Conservation (phyloP, 2,329 filamentous ascomycete species). For the Penicillium sp. region DNA sequence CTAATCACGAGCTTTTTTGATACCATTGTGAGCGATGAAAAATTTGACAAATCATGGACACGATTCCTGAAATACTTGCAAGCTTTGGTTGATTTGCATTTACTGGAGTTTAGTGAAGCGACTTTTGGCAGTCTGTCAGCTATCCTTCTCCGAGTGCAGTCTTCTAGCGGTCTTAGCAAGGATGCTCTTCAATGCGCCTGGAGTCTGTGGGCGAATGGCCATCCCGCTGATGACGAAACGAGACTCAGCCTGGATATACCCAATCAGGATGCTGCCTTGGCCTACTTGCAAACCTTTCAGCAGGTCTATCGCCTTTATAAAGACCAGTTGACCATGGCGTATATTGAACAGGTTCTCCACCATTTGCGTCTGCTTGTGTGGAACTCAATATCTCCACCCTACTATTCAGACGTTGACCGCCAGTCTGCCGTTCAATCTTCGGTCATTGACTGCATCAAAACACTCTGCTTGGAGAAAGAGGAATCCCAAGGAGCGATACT, state of each 20-base stretch:
- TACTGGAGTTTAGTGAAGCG: constrained; percentile 69
- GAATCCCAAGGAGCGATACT: constrained; percentile 38
- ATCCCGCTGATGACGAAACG: constrained; percentile 52
- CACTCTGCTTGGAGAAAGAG: constrained; percentile 38
- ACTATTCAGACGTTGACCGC: constrained; percentile 41
- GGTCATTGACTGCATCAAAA: constrained; percentile 36
- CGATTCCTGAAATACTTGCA: constrained; percentile 69
- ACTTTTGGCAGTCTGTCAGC: constrained; percentile 65
- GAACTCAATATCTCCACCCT: constrained; percentile 56
- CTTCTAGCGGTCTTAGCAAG: constrained; percentile 43
- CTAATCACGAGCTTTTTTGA: constrained; percentile 75
- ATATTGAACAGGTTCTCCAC: constrained; percentile 65
- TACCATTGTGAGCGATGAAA: constrained; percentile 62
- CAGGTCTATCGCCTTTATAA: constrained; percentile 76
- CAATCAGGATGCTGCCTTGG: constrained; percentile 78
- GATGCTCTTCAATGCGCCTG: constrained; percentile 61
- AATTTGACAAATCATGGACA: constrained; percentile 72
- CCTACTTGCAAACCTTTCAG: constrained; percentile 73
- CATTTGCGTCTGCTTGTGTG: constrained; percentile 70
- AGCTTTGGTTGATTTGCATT: constrained; percentile 58
- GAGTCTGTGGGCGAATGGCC: constrained; percentile 65
- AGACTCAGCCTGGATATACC: constrained; percentile 50
- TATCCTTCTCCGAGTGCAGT: constrained; percentile 52
- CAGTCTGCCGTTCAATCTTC: constrained; percentile 37
- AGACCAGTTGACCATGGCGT: constrained; percentile 58